Evolutionary conservation across 441 rosid species (phyloP).

Genomic region (Capsella rubella): DNA sequence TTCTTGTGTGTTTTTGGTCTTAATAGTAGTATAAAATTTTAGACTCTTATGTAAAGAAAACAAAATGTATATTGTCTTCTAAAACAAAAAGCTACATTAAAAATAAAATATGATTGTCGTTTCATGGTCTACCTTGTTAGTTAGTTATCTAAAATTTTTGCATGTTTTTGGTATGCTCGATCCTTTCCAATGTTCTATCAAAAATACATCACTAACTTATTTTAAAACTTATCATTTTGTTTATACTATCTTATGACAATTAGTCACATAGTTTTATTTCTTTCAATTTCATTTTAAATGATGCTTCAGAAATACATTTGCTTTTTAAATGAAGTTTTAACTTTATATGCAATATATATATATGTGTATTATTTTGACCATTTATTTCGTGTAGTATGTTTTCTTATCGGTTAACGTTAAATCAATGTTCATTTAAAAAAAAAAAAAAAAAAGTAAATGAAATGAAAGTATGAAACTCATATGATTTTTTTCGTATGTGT

Average conservation of each 20-base stretch:
- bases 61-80: background rate
- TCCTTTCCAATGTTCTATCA: background rate
- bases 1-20: background rate
- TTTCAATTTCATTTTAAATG: too few relatives aligned
- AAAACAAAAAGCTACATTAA: background rate
- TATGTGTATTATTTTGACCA: too few relatives aligned
- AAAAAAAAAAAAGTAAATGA: too few relatives aligned
- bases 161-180: background rate
- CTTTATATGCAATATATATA: too few relatives aligned
- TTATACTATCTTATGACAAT: background rate
- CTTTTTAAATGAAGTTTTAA: too few relatives aligned
- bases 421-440: too few relatives aligned
- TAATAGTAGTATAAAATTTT: background rate
- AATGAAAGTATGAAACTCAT: too few relatives aligned
- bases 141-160: background rate
- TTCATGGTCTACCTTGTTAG: background rate
- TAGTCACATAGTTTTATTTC: too few relatives aligned
- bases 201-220: background rate
- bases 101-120: background rate
- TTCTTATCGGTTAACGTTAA: too few relatives aligned
- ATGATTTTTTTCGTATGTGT: too few relatives aligned
- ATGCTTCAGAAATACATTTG: too few relatives aligned
- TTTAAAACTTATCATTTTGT: background rate
- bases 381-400: too few relatives aligned
- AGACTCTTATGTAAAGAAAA: background rate